Base-by-base conservation (phyloP, 1,139 yeast species). In the Yamadazyma epiphylla region DNA sequence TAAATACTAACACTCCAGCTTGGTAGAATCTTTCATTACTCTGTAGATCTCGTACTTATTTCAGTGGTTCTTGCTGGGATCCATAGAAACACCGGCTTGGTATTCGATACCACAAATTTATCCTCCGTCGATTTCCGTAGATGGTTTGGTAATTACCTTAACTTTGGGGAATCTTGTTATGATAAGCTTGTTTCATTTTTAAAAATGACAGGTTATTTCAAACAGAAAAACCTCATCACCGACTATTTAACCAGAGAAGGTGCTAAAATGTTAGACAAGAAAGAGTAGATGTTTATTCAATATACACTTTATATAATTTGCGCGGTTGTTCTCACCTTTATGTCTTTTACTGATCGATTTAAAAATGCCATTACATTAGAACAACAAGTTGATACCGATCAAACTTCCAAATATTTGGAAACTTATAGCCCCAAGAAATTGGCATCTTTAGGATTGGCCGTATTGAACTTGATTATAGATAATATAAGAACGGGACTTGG, bases 401-500 rank as follows among this genome's bases (percentile, higher is more conserved):
- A 68, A 31, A 77, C 85, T 1, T 58, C 74, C 14, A 46, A 60
- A 3, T 60, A 80, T 15, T 51, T 82, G 16, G 55, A 69, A 7
- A 39, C 69, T 1, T 64, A 77, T 29, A 65, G 94, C 1, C 77
- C 89, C 2, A 80, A 81, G 49, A 70, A 70, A 36, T 63, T 89
- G 16, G 81, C 84, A 0, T 60, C 65, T 11, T 66, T 76, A 32
- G 96, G 96, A 0, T 60, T 84, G 22, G 96, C 96, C 0, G 64
- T 87, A 6, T 53, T 78, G 27, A 85, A 88, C 52, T 61, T 89
- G 31, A 54, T 63, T 1, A 61, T 83, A 11, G 70, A 71, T 11
- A 77, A 77, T 34, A 57, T 84, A 4, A 64, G 82, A 32, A 82
- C 91, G 0, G 95, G 96, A 0, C 59, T 86, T 13, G 95, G 89